A percentile compares a stretch with the other conserved stretches of the same genome.
Conservation (phyloP, 139 green algal species). For the Dunaliella primolecta region DNA sequence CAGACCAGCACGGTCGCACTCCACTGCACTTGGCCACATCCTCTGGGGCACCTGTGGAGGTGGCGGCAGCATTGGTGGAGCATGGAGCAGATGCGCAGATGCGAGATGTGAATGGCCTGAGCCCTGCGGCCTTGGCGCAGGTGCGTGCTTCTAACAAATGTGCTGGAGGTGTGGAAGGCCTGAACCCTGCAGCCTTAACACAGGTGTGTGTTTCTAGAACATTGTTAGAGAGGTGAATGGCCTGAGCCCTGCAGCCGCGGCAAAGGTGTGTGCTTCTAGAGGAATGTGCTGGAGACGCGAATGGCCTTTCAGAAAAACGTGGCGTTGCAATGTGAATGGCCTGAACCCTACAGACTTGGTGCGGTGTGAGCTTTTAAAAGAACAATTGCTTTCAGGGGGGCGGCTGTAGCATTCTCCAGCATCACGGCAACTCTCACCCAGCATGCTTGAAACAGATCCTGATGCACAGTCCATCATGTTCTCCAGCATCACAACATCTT, state of each 20-base stretch:
- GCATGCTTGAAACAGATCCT: too few species aligned
- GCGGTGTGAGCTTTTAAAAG: too few species aligned
- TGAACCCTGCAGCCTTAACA: background rate
- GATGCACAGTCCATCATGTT: too few species aligned
- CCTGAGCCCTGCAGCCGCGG: background rate
- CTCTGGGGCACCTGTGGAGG: background rate
- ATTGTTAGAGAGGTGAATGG: background rate
- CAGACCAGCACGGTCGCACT: background rate
- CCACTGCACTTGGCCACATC: conserved; percentile 19
- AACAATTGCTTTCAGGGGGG: too few species aligned
- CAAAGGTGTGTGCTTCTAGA: too few species aligned
- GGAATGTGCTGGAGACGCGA: too few species aligned
- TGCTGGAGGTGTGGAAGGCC: background rate
- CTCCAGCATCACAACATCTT: too few species aligned
- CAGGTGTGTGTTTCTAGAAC: background rate
- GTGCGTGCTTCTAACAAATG: background rate
- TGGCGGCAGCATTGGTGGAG: conserved; percentile 19
- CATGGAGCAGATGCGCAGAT: background rate
- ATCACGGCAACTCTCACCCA: too few species aligned
- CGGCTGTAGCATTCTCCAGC: too few species aligned
- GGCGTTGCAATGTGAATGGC: too few species aligned
- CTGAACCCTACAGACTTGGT: too few species aligned
- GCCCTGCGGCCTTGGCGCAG: background rate
- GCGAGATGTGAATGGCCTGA: background rate
- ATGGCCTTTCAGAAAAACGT: too few species aligned